Percentiles rank a stretch among this genome's conserved stretches.
Conservation (phyloP, 352 stramenopile genomes). For the Phytophthora colocasiae region DNA sequence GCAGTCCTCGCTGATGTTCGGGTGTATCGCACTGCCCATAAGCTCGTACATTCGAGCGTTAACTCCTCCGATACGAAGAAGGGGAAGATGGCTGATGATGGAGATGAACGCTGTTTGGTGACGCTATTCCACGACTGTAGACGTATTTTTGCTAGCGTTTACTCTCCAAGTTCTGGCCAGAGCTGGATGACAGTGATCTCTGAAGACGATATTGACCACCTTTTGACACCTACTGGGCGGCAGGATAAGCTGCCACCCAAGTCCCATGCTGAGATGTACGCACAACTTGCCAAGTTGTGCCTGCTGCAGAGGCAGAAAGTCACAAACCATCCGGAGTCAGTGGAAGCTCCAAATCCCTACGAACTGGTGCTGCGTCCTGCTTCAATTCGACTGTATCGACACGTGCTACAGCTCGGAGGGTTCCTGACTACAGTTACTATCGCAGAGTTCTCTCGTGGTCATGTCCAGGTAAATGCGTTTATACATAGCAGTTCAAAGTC, state of each 20-base stretch:
- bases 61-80: conserved; percentile 15
- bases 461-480: conserved; percentile 67
- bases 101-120: conserved; percentile 59
- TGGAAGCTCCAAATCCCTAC: conserved; percentile 20
- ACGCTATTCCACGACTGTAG: conserved; percentile 77
- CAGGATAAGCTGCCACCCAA: conserved; percentile 52
- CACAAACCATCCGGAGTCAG: conserved; percentile 4
- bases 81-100: conserved; percentile 21
- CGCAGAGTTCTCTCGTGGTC: conserved; percentile 62
- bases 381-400: conserved; percentile 62
- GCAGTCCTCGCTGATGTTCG: conserved; percentile 66
- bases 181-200: conserved; percentile 62
- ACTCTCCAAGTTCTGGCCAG: conserved; percentile 60
- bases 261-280: conserved; percentile 67
- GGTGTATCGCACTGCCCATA: conserved; percentile 64
- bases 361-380: conserved; percentile 60
- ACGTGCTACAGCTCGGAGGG: conserved; percentile 51
- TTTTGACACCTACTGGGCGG: conserved; percentile 68
- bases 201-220: conserved; percentile 61
- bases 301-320: conserved; percentile 42
- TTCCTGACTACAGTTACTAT: conserved; percentile 64
- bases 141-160: conserved; percentile 71
- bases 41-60: conserved; percentile 28
- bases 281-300: conserved; percentile 62
- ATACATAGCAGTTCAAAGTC: conserved; percentile 41